Evolutionary conservation across 306 rosid genomes (phyloP), one percentile per base, ranked within the genome.

Genomic region (Acmispon strigosus): DNA sequence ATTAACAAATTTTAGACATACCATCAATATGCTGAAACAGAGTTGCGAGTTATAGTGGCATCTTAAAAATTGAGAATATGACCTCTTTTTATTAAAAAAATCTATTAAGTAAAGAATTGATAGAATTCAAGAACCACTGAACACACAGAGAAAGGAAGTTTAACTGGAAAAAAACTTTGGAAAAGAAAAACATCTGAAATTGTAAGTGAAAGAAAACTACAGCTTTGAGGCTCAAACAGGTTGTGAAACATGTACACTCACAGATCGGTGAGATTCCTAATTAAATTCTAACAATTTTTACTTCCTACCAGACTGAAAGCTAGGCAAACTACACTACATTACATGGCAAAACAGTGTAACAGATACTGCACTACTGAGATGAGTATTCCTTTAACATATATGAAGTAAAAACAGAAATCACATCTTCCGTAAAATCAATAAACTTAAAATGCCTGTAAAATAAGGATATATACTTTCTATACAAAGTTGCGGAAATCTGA

Each of bases 401-500:
- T 36, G 11, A 61, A 13, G 14, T 42, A 16, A 69, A 27, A 60
- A 51, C 44, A 16, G 13, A 78, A 61, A 57, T 2, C 45, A 57
- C 17, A 50, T 70, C 15, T 56, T 17, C 29, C 11, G 29, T 10
- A 78, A 48, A 49, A 54, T 49, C 42, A 66, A 50, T 10, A 74
- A 66, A 48, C 67, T 66, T 18, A 50, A 71, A 64, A 78, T 49
- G 70, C 22, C 11, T 7, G 19, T 59, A 43, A 76, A 83, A 12
- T 59, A 37, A 68, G 77, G 81, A 56, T 12, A 65, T 75, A 57
- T 93, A 93, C 98, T 74, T 84, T 89, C 86, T 90, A 27, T 27
- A 49, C n/a, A 93, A 70, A 44, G 82, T 84, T 58, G 80, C 78
- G 17, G 96, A 88, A 71, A 93, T 78, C 29, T 76, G 87, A 84